Evolutionary conservation across 208 protist genomes (phyloP), one percentile per base, ranked within the genome.

Genomic region (Kentomonas sorsogonicus): DNA sequence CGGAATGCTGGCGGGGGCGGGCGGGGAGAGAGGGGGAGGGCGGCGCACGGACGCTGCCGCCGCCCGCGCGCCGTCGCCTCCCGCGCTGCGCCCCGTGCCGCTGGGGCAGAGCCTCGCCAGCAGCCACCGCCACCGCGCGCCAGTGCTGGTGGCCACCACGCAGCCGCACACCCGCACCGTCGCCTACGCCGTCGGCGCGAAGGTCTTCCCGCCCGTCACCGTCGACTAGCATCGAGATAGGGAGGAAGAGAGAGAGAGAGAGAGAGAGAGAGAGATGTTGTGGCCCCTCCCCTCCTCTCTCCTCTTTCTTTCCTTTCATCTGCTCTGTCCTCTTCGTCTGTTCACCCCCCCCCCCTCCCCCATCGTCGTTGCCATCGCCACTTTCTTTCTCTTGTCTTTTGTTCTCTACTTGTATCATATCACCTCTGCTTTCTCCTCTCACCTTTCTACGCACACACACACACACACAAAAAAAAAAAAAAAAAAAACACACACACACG

Each of bases 131-230:
- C 54, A 66, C n/a, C 61, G 69, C 22, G 52, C 65, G 23, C 83
- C 73, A 15, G 53, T 81, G 10, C 36, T 91, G 29, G 45, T 91
- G 26, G 80, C 84, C 7, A 91, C 84, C 23, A 83, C 78, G 9
- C 68, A 47, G 46, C 63, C 68, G 23, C 22, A 2, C n/a, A 86
- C 80, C 9, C 71, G 84, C 20, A 26, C 60, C 15, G 58, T 57
- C 5, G 77, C 84, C 36, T 88, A 83, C 46, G 75, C 72, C 39
- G 51, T 84, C 29, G 84, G 80, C 6, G 44, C 86, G 38, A 33
- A 62, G 16, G 83, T 87, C 75, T 78, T 80, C 61, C 84, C 84
- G 26, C 75, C 84, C 3, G 69, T 60, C 15, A n/a, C n/a, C n/a
- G n/a, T n/a, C n/a, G n/a, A n/a, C n/a, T n/a, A n/a, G n/a, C n/a